Percentiles rank a stretch among this genome's conserved stretches.
Evolutionary conservation across 495 filamentous ascomycete genomes (phyloP).

Genomic region (Articulospora tetracladia): DNA sequence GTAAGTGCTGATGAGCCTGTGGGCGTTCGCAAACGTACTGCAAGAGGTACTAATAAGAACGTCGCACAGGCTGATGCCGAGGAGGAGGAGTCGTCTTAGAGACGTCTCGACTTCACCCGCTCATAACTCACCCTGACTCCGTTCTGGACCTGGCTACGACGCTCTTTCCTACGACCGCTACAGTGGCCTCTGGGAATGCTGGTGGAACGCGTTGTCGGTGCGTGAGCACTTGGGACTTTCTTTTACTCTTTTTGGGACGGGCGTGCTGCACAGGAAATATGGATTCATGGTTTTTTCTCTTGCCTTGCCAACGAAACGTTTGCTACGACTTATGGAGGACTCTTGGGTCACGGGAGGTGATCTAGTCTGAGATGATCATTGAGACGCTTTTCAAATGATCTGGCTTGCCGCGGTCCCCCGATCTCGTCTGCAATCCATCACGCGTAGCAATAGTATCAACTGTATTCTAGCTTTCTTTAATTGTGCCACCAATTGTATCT

Average conservation of each 20-base stretch:
- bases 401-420: constrained; percentile 13
- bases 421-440: constrained; percentile 17
- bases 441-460: constrained; percentile 22
- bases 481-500: constrained; percentile 14
- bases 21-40: constrained; percentile 12
- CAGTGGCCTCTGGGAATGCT: constrained; percentile 10
- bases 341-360: constrained; percentile 17
- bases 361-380: constrained; percentile 23
- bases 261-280: constrained; percentile 35
- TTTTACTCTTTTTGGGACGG: constrained; percentile 40
- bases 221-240: constrained; percentile 28
- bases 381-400: constrained; percentile 21
- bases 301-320: constrained; percentile 10
- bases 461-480: constrained; percentile 27
- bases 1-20: constrained; percentile 45
- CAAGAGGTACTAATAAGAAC: constrained; percentile 18
- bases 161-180: constrained; percentile 10
- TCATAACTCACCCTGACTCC: constrained; percentile 19
- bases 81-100: constrained; percentile 33
- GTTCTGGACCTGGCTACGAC: constrained; percentile 25
- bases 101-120: constrained; percentile 13
- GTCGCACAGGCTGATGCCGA: constrained; percentile 43
- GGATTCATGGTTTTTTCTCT: constrained; percentile 14
- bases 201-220: constrained; percentile 20
- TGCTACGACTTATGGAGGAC: constrained; percentile 24